Evolutionary conservation across 139 green algal species (phyloP).

Genomic region (Coelastrella sp.): DNA sequence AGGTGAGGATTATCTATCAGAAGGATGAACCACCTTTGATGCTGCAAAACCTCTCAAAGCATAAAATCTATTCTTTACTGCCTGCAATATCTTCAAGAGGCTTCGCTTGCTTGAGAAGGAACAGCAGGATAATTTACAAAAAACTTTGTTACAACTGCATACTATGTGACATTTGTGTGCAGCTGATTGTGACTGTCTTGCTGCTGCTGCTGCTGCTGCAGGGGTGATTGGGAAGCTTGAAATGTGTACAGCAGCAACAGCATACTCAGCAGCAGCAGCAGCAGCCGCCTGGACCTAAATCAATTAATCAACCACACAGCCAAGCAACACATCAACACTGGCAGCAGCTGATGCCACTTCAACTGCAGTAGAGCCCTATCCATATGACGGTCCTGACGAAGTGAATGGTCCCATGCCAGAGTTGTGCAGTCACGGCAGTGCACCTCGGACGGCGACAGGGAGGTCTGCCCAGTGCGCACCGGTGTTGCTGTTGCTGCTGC

Average conservation of each 20-base stretch:
- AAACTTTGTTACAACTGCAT: too few relatives aligned
- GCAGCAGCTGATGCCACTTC: neutral
- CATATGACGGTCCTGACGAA: neutral
- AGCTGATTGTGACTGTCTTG: neutral
- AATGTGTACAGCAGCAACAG: neutral
- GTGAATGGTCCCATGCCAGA: neutral
- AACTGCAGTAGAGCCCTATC: neutral
- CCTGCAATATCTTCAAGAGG: too few relatives aligned
- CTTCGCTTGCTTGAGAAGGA: too few relatives aligned
- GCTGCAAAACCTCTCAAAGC: too few relatives aligned
- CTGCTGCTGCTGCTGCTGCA: neutral
- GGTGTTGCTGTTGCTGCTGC: neutral
- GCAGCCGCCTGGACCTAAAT: neutral
- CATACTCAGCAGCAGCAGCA: neutral
- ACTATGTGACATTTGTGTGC: too few relatives aligned
- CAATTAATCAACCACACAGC: neutral
- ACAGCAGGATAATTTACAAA: too few relatives aligned
- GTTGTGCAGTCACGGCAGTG: neutral
- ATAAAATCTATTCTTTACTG: too few relatives aligned
- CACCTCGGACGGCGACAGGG: neutral
- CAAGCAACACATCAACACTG: neutral
- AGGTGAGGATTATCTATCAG: neutral
- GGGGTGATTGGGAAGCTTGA: neutral
- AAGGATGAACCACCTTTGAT: neutral
- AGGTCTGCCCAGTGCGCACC: constrained; percentile 1